Base-by-base conservation (phyloP, 495 filamentous ascomycete species). In the Bombardia bombarda region DNA sequence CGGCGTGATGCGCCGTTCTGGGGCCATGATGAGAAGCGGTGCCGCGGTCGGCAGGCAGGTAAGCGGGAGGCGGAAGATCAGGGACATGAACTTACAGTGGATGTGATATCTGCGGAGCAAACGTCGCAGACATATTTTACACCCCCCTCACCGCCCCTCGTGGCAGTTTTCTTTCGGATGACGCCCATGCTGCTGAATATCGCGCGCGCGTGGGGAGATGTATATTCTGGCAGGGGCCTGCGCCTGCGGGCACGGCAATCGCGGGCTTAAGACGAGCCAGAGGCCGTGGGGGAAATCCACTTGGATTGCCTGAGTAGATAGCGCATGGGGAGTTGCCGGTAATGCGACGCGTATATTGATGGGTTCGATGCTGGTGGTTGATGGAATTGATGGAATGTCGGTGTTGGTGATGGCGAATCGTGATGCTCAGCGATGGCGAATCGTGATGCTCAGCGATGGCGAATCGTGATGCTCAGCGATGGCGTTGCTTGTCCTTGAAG, bases 101-200 rank as follows among this genome's bases (percentile, higher is more conserved):
- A 90, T 9, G 90, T 95, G 49, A 97, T 94, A 60, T 99, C 92
- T 45, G 83, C 81, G 31, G 86, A 92, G 59, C 92, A 99, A 51
- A 94, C 80, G 63, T 99, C 90, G 70, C 90, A 97, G 41, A 94
- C 85, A 54, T 88, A 95, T 58, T 95, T 93, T 34, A 90, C 83
- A 45, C 90, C 90, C 17, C 90, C 89, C 55, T 95, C 90, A 9
- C 84, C 90, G 33, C 87, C 87, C 56, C 87, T 78, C 45, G 83
- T 77, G 49, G 86, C 86, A 44, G 87, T 90, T 69, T 95, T 96
- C 75, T 95, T 95, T 59, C 88, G 82, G 66, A 96, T 95, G 60
- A 95, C 84, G 57, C 90, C 90, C 90, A 97, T 97, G 14, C 33
- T 56, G 43, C 25, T 23, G 34, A 33, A n/a, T n/a, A n/a, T n/a